Conservation (phyloP, 768 basidiomycete genomes). For the Atractiella rhizophila region DNA sequence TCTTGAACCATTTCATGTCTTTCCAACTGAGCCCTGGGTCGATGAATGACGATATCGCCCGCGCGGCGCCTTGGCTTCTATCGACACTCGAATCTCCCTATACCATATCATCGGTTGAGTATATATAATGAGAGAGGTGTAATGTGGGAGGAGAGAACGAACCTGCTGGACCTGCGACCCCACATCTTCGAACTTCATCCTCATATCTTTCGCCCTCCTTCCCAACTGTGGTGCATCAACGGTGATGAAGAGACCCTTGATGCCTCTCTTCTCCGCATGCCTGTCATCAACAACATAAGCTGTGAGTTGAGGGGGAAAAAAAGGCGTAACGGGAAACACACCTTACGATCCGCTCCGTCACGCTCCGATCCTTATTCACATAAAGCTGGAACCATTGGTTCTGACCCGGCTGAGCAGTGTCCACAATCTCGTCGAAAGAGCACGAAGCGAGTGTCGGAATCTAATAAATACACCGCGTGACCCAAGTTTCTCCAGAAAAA, state of each 20-base stretch:
- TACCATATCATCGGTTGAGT: too few species aligned
- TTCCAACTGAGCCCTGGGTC: slow-evolving; percentile 72
- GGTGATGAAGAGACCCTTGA: slow-evolving; percentile 37
- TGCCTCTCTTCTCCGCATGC: slow-evolving; percentile 67
- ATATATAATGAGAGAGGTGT: too few species aligned
- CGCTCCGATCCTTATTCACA: slow-evolving; percentile 67
- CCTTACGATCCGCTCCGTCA: slow-evolving; percentile 63
- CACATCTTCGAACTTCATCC: slow-evolving; percentile 61
- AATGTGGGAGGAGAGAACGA: too few species aligned
- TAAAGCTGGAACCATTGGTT: slow-evolving; percentile 47
- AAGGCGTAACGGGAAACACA: too few species aligned
- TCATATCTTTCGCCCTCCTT: slow-evolving; percentile 78
- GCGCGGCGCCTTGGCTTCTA: slow-evolving; percentile 68
- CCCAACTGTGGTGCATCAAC: slow-evolving; percentile 94
- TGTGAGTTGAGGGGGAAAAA: not conserved
- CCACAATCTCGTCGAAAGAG: slow-evolving; percentile 85
- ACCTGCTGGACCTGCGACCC: slow-evolving; percentile 29
- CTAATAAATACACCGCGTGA: slow-evolving; percentile 23
- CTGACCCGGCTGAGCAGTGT: slow-evolving; percentile 53
- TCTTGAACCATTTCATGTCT: slow-evolving; percentile 50
- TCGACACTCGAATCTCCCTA: slow-evolving; percentile 33
- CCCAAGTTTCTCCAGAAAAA: not conserved
- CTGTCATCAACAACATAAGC: not conserved
- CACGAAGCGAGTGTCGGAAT: slow-evolving; percentile 89
- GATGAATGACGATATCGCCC: slow-evolving; percentile 89